These are phyloP conservation scores for Cichorium intybus DNA, from an alignment of 140 eudicot species.

Conservation along the genomic window DNA sequence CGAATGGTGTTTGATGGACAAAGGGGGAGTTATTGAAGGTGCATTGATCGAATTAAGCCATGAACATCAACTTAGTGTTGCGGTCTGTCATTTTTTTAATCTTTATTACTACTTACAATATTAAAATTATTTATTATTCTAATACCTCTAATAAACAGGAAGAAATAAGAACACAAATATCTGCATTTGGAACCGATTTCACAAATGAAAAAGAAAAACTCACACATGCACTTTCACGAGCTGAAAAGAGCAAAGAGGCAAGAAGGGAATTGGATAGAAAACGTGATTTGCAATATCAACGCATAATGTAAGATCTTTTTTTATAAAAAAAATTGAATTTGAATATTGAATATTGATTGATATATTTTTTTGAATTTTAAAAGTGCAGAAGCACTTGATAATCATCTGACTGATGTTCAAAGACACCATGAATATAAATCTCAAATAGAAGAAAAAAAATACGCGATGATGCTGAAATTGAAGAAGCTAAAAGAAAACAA, in stretches of 20 bases:
- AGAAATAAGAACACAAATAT: conserved; percentile 60
- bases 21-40: conserved; percentile 75
- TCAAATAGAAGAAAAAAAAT: conserved; percentile 88
- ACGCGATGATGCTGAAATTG: conserved; percentile 87
- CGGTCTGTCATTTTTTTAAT: conserved; percentile 39
- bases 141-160: conserved; percentile 47
- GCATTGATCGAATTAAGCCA: conserved; percentile 65
- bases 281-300: conserved; percentile 78
- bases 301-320: conserved; percentile 70
- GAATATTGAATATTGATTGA: conserved; percentile 8
- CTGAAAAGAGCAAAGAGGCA: conserved; percentile 53
- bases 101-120: background rate
- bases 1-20: conserved; percentile 56
- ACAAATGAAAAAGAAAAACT: conserved; percentile 57
- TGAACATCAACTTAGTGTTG: conserved; percentile 63
- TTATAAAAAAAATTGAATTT: too few species aligned
- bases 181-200: conserved; percentile 60
- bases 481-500: conserved; percentile 87
- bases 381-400: conserved; percentile 96
- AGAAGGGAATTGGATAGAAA: conserved; percentile 70
- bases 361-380: conserved; percentile 1
- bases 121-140: background rate
- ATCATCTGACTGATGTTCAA: conserved; percentile 78
- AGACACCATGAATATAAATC: conserved; percentile 82
- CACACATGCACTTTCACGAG: conserved; percentile 42